Base-by-base conservation (phyloP, 2,329 filamentous ascomycete genomes). In the Pseudogymnoascus destructans region DNA sequence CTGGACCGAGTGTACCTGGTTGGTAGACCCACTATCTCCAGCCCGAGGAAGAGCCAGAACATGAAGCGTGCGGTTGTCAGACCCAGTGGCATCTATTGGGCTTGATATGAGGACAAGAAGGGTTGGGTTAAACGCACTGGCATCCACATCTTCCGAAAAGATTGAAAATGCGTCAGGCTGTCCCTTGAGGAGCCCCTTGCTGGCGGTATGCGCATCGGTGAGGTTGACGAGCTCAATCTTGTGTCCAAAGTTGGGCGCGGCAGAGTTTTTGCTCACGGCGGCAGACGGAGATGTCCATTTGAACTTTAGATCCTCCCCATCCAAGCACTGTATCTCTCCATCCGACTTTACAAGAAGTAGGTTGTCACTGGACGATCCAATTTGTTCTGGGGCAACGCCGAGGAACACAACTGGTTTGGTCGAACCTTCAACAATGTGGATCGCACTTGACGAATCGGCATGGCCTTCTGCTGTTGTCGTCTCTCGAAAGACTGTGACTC, bases 401-500 rank as follows among this genome's bases (percentile, higher is more conserved):
- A 80, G 64, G 61, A 74, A 74, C 32, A 77, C 66, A 30, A 79
- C 66, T 1, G 73, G 70, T 25, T 67, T 67, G 55, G 70, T 67
- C 56, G 70, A 69, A 27, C 61, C 59, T 36, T 70, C 70, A 21
- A 83, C 68, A 3, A 69, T 69, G 21, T 74, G 72, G 2, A 75
- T 74, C 27, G 70, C 69, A 7, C 73, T 79, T 2, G 75, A 77
- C 19, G 80, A 79, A 4, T 72, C 75, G 1, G 78, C 79, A 61
- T 78, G 76, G 59, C 76, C 76, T 21, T 77, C 73, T 5, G 72
- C 72, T 35, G 76, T 75, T 8, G 78, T 74, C 2, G 74, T 70
- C 63, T 85, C 81, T 64, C 76, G 79, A 70, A 84, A 85, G 2
- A 84, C 69, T 1, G 78, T 79, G 33, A 85, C 72, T 64, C 79